Percentiles rank a stretch among this genome's conserved stretches.
Conservation (phyloP, 2,329 filamentous ascomycete species). For the Colletotrichum caudatum region DNA sequence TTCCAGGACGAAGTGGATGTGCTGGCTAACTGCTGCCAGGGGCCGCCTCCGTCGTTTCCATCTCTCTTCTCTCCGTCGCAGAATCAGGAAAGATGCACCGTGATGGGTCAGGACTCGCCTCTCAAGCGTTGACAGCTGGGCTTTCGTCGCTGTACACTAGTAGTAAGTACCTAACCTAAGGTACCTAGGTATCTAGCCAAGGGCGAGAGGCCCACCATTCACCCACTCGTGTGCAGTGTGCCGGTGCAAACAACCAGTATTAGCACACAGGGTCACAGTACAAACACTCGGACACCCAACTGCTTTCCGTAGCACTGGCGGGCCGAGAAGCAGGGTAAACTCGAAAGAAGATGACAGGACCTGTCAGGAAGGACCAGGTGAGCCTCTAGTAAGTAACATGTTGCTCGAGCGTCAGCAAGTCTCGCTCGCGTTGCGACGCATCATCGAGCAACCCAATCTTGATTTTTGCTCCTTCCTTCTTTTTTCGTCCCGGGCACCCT, state of each 20-base stretch:
- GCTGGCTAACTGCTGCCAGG: neutral
- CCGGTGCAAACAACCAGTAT: neutral
- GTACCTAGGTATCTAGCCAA: neutral
- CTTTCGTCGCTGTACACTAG: neutral
- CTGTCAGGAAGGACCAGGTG: neutral
- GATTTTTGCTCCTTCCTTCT: neutral
- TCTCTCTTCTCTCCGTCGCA: neutral
- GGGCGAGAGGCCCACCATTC: neutral
- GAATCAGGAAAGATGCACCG: neutral
- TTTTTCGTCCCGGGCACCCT: conserved; percentile 4
- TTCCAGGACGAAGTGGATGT: neutral
- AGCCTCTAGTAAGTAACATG: neutral
- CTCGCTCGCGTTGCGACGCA: neutral
- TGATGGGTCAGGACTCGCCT: neutral
- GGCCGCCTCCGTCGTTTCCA: neutral
- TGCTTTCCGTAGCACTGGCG: neutral
- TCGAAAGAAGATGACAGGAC: neutral
- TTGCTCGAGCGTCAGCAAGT: conserved; percentile 21
- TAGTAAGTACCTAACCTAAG: too few species aligned
- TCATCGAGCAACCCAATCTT: neutral
- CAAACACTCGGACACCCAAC: conserved; percentile 16
- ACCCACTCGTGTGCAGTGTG: neutral
- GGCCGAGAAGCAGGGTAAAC: neutral
- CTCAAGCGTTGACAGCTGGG: neutral
- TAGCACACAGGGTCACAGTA: conserved; percentile 13